Percentiles rank a stretch among this genome's conserved stretches.
Evolutionary conservation across 345 rosid genomes (phyloP).

Genomic region (Salix koriyanagi): DNA sequence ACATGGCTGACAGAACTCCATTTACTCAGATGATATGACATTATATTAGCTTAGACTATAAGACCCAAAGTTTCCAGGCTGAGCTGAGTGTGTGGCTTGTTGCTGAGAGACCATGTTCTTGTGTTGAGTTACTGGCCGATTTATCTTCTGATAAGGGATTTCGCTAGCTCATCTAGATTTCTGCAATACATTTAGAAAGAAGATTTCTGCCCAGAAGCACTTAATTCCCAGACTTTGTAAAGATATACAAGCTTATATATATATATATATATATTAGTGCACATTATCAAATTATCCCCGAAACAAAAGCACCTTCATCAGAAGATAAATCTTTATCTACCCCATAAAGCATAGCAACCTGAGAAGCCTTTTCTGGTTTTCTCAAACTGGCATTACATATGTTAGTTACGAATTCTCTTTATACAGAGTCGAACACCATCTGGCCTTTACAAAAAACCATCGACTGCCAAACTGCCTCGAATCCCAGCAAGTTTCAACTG

Average conservation of each 20-base stretch:
- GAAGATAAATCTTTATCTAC: background rate
- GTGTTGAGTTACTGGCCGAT: background rate
- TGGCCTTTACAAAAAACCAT: background rate
- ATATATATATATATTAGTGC: background rate
- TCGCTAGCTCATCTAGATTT: background rate
- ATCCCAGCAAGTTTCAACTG: background rate
- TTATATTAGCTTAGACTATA: too few relatives aligned
- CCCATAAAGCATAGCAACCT: background rate
- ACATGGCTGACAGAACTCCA: too few relatives aligned
- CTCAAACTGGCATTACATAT: constrained; percentile 4
- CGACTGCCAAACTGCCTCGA: background rate
- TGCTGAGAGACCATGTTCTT: background rate
- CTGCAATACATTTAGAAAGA: background rate
- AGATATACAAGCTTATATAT: background rate
- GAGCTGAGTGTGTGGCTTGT: background rate
- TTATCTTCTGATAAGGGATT: background rate
- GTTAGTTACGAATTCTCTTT: background rate
- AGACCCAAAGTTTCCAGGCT: background rate
- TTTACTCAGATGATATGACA: too few relatives aligned
- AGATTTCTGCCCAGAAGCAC: background rate
- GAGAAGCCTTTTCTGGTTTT: background rate
- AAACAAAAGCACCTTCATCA: background rate
- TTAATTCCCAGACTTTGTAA: background rate
- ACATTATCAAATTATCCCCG: background rate
- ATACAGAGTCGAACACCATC: background rate